Base-by-base conservation (phyloP, 2,329 filamentous ascomycete genomes). In the Sporothrix phasma region DNA sequence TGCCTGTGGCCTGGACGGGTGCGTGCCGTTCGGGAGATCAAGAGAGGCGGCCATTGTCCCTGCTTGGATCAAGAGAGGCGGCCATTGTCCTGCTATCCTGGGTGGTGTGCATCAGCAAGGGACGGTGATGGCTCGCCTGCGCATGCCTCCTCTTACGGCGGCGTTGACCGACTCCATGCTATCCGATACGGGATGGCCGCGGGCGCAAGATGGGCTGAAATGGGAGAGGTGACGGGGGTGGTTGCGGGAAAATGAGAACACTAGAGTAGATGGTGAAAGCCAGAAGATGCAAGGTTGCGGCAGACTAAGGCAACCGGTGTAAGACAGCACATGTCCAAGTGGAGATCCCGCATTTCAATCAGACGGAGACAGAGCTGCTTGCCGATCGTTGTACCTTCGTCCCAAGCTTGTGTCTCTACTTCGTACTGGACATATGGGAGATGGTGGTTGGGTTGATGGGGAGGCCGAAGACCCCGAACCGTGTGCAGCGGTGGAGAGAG, bases 1-100 rank as follows among this genome's bases (percentile, higher is more conserved):
- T 29, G 31, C 46, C 34, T 13, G 37, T 31, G 53, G 29, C 47
- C 17, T 47, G 17, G 47, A 58, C 65, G 65, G 62, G 31, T 31
- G 60, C 51, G 59, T 67, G 65, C 66, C 66, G 66, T 58, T 64
- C n/a, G n/a, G n/a, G n/a, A n/a, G n/a, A n/a, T n/a, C n/a, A n/a
- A n/a, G n/a, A n/a, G 61, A 64, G 53, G 29, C 37, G 37, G 19
- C 22, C 37, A 51, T 61, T 26, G 43, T 64, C 34, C 39, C n/a
- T n/a, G n/a, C n/a, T n/a, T n/a, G n/a, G n/a, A n/a, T n/a, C n/a
- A n/a, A n/a, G n/a, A n/a, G 61, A 64, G 53, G 29, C 37, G 37
- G 19, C 22, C 37, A 51, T 61, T 26, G 43, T 64, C 34, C 39
- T n/a, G 13, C 15, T 59, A 29, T 19, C 17, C 39, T 39, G 17